phyloP scores from a whole-genome alignment of 352 stramenopile genomes.

The Phytophthora syringae region DNA sequence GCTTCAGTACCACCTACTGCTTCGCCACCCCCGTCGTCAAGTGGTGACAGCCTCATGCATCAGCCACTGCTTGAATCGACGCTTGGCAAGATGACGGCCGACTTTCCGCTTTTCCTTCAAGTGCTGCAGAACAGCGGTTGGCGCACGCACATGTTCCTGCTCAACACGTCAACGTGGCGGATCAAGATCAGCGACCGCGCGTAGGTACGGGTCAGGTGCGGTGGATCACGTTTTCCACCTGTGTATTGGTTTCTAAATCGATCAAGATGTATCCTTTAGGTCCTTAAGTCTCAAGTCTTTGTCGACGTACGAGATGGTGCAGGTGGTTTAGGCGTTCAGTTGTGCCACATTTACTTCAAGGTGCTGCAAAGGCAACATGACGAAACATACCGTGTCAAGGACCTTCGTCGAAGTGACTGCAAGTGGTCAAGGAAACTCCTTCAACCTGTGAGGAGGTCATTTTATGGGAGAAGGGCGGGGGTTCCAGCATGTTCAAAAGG shows the following conservation, averaged over 20 bases:
- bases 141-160: slow-evolving; percentile 77
- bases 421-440: too few species aligned
- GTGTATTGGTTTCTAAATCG: not conserved
- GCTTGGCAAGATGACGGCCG: slow-evolving; percentile 52
- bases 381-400: too few species aligned
- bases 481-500: too few species aligned
- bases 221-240: not conserved
- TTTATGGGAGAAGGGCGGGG: too few species aligned
- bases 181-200: slow-evolving; percentile 61
- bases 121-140: slow-evolving; percentile 65
- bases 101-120: slow-evolving; percentile 75
- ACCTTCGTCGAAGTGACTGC: too few species aligned
- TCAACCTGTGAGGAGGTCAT: too few species aligned
- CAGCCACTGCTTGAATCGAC: slow-evolving; percentile 52
- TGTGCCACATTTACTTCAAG: too few species aligned
- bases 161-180: slow-evolving; percentile 70
- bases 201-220: slow-evolving; percentile 21
- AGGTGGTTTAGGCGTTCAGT: too few species aligned
- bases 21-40: slow-evolving; percentile 21
- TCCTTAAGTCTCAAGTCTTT: not conserved
- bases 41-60: slow-evolving; percentile 20
- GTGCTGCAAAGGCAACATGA: too few species aligned
- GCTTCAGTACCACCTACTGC: slow-evolving; percentile 15
- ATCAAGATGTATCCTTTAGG: not conserved
- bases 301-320: not conserved